Evolutionary conservation across 1,284 basidiomycete species (phyloP).

Genomic region (Moesziomyces antarcticus): DNA sequence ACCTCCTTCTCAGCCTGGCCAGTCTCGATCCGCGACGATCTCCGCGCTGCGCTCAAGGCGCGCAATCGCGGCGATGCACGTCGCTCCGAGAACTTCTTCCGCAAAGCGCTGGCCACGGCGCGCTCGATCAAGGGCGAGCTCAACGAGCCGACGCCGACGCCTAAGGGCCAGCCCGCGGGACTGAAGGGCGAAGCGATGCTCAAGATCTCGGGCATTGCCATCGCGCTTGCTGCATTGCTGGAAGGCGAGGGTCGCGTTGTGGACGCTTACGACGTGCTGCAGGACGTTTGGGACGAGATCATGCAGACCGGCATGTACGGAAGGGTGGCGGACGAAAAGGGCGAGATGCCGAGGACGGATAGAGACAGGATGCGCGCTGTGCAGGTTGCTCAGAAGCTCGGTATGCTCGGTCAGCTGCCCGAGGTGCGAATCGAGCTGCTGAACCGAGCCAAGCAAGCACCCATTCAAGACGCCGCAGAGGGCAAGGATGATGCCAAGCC

Average conservation of each 20-base stretch:
- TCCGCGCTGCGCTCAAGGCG: constrained; percentile 64
- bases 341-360: constrained; percentile 22
- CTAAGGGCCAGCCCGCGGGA: constrained; percentile 17
- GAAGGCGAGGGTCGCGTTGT: constrained; percentile 54
- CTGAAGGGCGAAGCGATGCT: constrained; percentile 45
- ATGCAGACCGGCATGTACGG: constrained; percentile 28
- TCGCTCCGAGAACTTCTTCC: constrained; percentile 57
- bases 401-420: constrained; percentile 51
- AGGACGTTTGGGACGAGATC: constrained; percentile 60
- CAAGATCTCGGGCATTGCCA: constrained; percentile 66
- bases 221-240: constrained; percentile 62
- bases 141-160: constrained; percentile 36
- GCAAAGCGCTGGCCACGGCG: constrained; percentile 55
- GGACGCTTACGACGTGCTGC: constrained; percentile 48
- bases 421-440: constrained; percentile 36
- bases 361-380: constrained; percentile 60
- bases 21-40: constrained; percentile 59
- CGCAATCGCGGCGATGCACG: constrained; percentile 58
- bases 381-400: constrained; percentile 61
- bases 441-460: constrained; percentile 8
- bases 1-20: constrained; percentile 67
- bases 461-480: neutral
- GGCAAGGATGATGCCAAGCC: constrained; percentile 16
- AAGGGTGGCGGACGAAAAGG: constrained; percentile 14
- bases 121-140: constrained; percentile 39